Base-by-base conservation (phyloP, 177 flowering plant species). In the Vitis hybrid region DNA sequence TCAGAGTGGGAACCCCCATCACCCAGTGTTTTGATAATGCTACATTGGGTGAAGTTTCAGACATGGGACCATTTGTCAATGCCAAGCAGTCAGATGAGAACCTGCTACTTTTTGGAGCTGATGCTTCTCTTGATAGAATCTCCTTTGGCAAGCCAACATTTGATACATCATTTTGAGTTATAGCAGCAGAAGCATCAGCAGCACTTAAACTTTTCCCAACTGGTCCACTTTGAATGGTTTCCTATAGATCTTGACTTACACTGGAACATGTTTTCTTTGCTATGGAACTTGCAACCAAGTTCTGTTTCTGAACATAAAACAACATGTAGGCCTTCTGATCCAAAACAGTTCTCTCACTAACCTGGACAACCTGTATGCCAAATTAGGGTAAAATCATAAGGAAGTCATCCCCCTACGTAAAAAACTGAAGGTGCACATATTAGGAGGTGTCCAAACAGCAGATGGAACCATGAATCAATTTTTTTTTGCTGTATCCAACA, bases 271-370 rank as follows among this genome's bases (percentile, higher is more conserved):
- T 66, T 51, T 60, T 74, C 18, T 62, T 82, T 66, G 74, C 74
- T 1, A 66, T 19, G 18, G 59, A 54, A 67, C 66, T 79, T 56
- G 73, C 70, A 18, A 71, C 75, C 60, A 68, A n/a, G 32, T 72
- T 84, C 61, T 80, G 90, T 66, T 79, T 88, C 35, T 71, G 78
- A 49, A 90, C 87, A 83, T 93, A 96, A 66, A 96, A 96, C 72
- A 96, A 72, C 98, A 96, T 96, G 76, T 96, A 96, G 10, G 99
- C 99, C 82, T 92, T 89, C 80, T 96, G 99, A 13, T 88, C 86
- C 74, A 93, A 72, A 52, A 93, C 98, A 17, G 55, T 73, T 72
- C 67, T 84, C 76, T 96, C 97, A 72, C 84, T 84, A 3, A 92
- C 98, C 77, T 85, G 91, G 64, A 70, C 32, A 70, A 95, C 99